Percentiles rank a stretch among this genome's conserved stretches.
These are phyloP conservation scores for Plantago elongata DNA, from an alignment of 257 asterid genomes.

Conservation along the genomic window DNA sequence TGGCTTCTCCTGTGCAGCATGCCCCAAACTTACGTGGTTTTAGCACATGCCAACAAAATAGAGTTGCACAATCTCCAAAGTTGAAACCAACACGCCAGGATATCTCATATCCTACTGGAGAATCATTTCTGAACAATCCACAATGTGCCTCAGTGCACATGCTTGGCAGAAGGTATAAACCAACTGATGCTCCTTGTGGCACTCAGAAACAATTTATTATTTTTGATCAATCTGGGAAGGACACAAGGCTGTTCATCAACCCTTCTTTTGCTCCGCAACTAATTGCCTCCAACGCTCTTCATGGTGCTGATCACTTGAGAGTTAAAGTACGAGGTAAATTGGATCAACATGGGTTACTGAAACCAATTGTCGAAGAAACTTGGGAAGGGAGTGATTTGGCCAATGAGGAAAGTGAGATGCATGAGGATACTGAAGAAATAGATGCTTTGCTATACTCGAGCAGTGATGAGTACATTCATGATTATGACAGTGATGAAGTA, in stretches of 20 bases:
- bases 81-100: constrained; percentile 2
- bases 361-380: constrained; percentile 32
- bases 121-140: constrained; percentile 25
- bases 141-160: constrained; percentile 12
- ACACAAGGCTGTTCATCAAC: constrained; percentile 42
- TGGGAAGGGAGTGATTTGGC: constrained; percentile 32
- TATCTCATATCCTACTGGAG: constrained; percentile 20
- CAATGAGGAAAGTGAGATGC: constrained; percentile 49
- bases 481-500: constrained; percentile 49
- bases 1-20: constrained; percentile 17
- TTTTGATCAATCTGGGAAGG: constrained; percentile 52
- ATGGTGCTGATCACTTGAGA: constrained; percentile 14
- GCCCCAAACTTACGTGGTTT: constrained; percentile 13
- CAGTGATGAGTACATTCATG: constrained; percentile 33
- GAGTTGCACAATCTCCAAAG: constrained; percentile 22
- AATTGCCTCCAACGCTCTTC: constrained; percentile 21
- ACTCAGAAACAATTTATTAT: constrained; percentile 43
- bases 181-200: constrained; percentile 20
- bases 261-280: constrained; percentile 27
- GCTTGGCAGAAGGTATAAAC: constrained; percentile 27
- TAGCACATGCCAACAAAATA: constrained; percentile 14
- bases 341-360: constrained; percentile 21
- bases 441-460: constrained; percentile 68
- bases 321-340: constrained; percentile 24
- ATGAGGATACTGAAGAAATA: constrained; percentile 68